Base-by-base conservation (phyloP, 805 yeast species). In the Ogataea philodendri region DNA sequence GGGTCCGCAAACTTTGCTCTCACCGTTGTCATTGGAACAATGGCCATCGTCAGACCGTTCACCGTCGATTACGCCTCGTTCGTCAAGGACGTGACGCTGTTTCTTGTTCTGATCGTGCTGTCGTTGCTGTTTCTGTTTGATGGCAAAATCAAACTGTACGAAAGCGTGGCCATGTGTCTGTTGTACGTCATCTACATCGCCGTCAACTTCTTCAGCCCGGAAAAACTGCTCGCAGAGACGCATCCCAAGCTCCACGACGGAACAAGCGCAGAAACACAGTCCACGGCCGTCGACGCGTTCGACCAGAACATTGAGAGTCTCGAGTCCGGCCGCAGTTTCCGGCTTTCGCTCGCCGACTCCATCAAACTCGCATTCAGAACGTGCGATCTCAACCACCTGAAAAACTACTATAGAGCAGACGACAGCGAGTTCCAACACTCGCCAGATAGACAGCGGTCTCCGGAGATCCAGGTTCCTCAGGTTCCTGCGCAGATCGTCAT, bases 131-230 rank as follows among this genome's bases (percentile, higher is more conserved):
- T 79, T 30, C 57, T 84, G 6, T 45, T 64, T 2, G 81, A 75
- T 54, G 84, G 84, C 1, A 57, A 60, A 8, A 61, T 93, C 15
- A 66, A 67, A 26, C 51, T 72, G 9, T 51, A 66, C 57, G 83
- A 79, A 47, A 81, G 94, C 39, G 32, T 72, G 0, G 41, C 69
- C 7, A 71, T 89, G 73, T 63, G 83, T 7, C 39, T 55, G 0
- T 52, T 78, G 5, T 88, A 89, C 54, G 42, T 72, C 1, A 39
- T 54, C 0, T 89, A 86, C 51, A 85, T 85, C 3, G 37, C 63
- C 0, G 62, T 58, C 41, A 79, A 38, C 30, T 34, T 52, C 20
- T 13, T 51, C 8, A 23, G 39, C 8, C 58, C 58, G 2, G 48
- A 47, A 2, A 42, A 26, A 22, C 15, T 42, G 9, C 14, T 48